Evolutionary conservation across 2,329 filamentous ascomycete species (phyloP).

Genomic region (Colletotrichum musae): DNA sequence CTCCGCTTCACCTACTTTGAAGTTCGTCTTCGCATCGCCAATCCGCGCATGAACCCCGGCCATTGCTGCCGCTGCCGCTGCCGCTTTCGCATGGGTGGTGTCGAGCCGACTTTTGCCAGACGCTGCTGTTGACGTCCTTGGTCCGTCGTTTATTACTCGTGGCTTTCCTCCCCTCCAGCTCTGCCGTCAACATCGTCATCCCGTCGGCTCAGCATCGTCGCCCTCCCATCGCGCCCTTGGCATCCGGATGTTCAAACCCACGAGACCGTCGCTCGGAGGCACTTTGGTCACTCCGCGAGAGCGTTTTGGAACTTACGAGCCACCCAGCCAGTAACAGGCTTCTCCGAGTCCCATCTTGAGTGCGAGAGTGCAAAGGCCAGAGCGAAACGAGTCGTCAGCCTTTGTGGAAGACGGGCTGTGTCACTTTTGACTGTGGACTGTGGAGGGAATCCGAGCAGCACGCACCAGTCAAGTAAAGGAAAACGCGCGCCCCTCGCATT

Average conservation of each 20-base stretch:
- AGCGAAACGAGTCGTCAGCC: constrained; percentile 16
- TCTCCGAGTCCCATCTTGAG: neutral
- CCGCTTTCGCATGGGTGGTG: constrained; percentile 8
- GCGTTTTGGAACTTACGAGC: too few relatives aligned
- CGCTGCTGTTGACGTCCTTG: too few relatives aligned
- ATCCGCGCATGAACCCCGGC: neutral
- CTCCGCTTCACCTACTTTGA: neutral
- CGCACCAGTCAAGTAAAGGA: too few relatives aligned
- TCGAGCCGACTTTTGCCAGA: too few relatives aligned
- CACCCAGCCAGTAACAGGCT: neutral
- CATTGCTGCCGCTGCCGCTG: constrained; percentile 1
- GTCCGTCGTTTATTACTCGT: neutral
- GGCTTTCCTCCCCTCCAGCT: neutral
- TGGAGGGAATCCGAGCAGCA: constrained; percentile 30
- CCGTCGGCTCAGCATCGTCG: neutral
- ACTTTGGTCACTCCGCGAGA: constrained; percentile 8
- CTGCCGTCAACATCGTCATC: neutral
- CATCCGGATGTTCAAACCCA: neutral
- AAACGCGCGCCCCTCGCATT: neutral
- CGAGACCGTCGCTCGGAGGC: constrained; percentile 1
- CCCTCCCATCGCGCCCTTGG: neutral
- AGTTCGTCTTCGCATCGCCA: constrained; percentile 1
- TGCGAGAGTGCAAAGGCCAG: constrained; percentile 11
- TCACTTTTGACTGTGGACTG: neutral
- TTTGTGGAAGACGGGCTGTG: neutral